phyloP scores from a whole-genome alignment of 352 stramenopile genomes.

The Phytophthora citrophthora region DNA sequence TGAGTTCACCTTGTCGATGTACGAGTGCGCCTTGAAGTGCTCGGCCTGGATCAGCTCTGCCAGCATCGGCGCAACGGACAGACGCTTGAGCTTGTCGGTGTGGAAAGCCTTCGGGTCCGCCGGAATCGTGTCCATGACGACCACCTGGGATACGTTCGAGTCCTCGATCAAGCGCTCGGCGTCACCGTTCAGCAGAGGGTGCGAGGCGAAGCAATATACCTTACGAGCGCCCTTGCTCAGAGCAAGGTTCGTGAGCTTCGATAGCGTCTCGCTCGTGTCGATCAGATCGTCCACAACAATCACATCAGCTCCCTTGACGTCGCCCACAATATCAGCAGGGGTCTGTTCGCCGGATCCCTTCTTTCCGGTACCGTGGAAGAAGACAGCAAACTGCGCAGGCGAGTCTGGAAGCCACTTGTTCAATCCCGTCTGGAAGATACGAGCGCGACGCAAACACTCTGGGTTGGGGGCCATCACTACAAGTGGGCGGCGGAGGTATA shows the following conservation, averaged over 20 bases:
- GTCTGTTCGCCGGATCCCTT: conserved; percentile 55
- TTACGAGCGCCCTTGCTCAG: conserved; percentile 86
- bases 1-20: conserved; percentile 88
- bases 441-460: conserved; percentile 81
- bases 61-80: conserved; percentile 89
- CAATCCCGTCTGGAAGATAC: conserved; percentile 86
- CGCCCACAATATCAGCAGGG: conserved; percentile 87
- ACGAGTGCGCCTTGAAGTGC: conserved; percentile 91
- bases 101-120: conserved; percentile 58
- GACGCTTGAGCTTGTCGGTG: conserved; percentile 88
- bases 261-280: conserved; percentile 85
- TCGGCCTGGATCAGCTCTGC: conserved; percentile 92
- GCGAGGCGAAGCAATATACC: conserved; percentile 91
- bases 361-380: conserved; percentile 79
- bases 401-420: conserved; percentile 89
- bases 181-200: conserved; percentile 90
- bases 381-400: conserved; percentile 81
- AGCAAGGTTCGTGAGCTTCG: conserved; percentile 82
- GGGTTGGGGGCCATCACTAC: conserved; percentile 92
- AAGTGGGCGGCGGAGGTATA: conserved; percentile 75
- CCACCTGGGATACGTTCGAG: conserved; percentile 80
- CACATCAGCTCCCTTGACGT: conserved; percentile 89
- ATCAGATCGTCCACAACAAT: conserved; percentile 94
- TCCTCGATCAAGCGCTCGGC: conserved; percentile 88
- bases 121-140: conserved; percentile 93